These are phyloP conservation scores for Metschnikowia chrysomelidarum DNA, from an alignment of 805 yeast species.

Conservation along the genomic window DNA sequence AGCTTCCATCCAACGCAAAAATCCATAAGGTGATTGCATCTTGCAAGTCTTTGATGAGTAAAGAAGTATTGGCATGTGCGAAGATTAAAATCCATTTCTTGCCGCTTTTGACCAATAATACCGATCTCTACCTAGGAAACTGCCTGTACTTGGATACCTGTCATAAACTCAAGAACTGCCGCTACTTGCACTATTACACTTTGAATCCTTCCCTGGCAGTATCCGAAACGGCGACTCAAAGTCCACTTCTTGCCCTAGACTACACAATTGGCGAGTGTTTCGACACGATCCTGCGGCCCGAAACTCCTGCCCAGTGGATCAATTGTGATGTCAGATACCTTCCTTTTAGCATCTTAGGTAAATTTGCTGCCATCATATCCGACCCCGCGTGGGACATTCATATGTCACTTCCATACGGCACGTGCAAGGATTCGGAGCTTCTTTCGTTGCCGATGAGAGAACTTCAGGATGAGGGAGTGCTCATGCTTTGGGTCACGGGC, in stretches of 20 bases:
- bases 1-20: constrained; percentile 17
- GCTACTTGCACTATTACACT: constrained; percentile 75
- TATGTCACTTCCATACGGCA: constrained; percentile 77
- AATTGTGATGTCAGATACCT: constrained; percentile 76
- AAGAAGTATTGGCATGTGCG: constrained; percentile 15
- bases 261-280: constrained; percentile 50
- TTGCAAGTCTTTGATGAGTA: constrained; percentile 14
- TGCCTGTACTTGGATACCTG: constrained; percentile 95
- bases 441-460: constrained; percentile 60
- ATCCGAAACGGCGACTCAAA: constrained; percentile 1
- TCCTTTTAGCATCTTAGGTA: constrained; percentile 70
- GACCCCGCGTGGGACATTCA: constrained; percentile 98
- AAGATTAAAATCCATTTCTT: constrained; percentile 28
- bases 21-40: constrained; percentile 17
- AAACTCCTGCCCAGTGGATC: constrained; percentile 76
- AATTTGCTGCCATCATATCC: constrained; percentile 78
- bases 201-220: constrained; percentile 35
- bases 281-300: constrained; percentile 33
- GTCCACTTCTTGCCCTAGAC: constrained; percentile 27
- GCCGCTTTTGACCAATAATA: constrained; percentile 38
- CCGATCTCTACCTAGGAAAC: constrained; percentile 77
- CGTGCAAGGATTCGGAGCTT: constrained; percentile 75
- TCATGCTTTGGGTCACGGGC: constrained; percentile 93
- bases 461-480: constrained; percentile 80
- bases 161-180: constrained; percentile 76